Base-by-base conservation (phyloP, 2,329 filamentous ascomycete species). In the Metarhizium rileyi region DNA sequence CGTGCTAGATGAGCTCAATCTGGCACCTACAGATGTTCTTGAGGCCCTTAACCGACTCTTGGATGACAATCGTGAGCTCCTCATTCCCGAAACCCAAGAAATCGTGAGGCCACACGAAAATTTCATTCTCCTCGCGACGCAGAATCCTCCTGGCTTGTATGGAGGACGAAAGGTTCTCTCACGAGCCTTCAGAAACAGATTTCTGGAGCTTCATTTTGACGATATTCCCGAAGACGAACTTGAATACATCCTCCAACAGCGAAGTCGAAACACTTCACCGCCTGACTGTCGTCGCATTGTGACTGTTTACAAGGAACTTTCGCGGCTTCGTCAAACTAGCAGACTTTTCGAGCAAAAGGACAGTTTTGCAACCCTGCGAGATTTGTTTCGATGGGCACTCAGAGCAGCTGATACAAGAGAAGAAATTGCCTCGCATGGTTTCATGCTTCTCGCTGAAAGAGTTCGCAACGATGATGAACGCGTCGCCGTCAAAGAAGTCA, bases 61-160 rank as follows among this genome's bases (percentile, higher is more conserved):
- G 1, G 93, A 99, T 59, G 93, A 99, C 62, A 99, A 98, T 59
- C 78, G 93, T 52, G 93, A 99, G 66, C 78, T 99, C 4, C 76
- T 98, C 23, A 90, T 99, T 30, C 91, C 94, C 0, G 93, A 99
- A 65, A 97, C 93, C 0, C 93, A 98, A 66, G 90, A 98, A 64
- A 75, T 94, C 33, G 86, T 99, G 38, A 84, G 84, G 28, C 94
- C 93, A 0, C 90, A 98, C 56, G 83, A 89, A 27, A 90, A 94
- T 58, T 98, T 98, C 65, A 95, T 97, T 81, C 79, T 99, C 0
- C 98, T 98, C 61, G 93, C 93, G 2, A 99, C 93, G 0, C 93
- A 99, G 63, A 98, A 99, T 57, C 93, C 93, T 0, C 86, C 94
- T 22, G 93, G 93, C 33, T 71, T 98, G 1, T 99, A 99, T 59